phyloP scores from a whole-genome alignment of 495 filamentous ascomycete genomes.

The Lindgomyces ingoldianus region DNA sequence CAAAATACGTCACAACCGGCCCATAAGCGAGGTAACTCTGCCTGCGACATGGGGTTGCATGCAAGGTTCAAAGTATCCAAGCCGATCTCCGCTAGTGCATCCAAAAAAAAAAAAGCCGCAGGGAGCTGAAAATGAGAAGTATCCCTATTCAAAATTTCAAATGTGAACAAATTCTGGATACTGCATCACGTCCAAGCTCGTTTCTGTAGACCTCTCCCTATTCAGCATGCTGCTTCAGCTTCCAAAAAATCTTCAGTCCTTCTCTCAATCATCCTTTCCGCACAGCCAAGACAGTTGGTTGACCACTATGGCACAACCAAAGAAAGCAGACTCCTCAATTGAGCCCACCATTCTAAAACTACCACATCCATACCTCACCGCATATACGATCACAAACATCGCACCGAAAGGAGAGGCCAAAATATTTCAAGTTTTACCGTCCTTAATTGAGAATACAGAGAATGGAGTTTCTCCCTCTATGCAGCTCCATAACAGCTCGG shows the following conservation, averaged over 20 bases:
- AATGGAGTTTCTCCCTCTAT: constrained; percentile 17
- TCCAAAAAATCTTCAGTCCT: not conserved
- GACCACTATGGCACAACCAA: constrained; percentile 6
- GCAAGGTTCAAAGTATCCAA: no score
- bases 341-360: constrained; percentile 23
- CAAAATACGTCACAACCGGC: no score
- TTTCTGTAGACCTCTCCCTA: no score
- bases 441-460: constrained; percentile 2
- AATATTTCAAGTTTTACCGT: not conserved
- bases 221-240: constrained; percentile 10
- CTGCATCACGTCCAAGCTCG: no score
- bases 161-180: no score
- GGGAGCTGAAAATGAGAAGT: no score
- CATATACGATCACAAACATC: constrained; percentile 22
- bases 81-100: no score
- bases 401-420: not conserved
- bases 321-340: constrained; percentile 2
- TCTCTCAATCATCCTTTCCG: constrained; percentile 7
- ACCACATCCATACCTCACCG: constrained; percentile 37
- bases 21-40: no score
- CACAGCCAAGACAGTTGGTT: constrained; percentile 4
- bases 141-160: no score
- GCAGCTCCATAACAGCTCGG: constrained; percentile 8
- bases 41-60: no score
- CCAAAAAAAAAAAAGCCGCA: no score